Percentiles rank a stretch among this genome's conserved stretches.
phyloP scores from a whole-genome alignment of 805 yeast genomes.

The Pichia thaimueangensis region DNA sequence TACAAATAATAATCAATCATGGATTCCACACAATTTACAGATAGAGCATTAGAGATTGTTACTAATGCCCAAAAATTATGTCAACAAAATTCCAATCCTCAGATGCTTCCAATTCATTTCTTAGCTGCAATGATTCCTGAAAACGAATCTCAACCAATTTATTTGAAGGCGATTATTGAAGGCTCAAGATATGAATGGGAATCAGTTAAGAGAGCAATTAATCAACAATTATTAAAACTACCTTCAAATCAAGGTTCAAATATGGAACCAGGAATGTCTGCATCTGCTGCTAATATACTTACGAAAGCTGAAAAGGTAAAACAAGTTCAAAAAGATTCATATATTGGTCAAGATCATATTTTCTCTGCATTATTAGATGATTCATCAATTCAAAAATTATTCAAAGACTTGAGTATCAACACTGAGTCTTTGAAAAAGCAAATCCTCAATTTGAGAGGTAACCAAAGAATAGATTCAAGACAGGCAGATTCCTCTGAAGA shows the following conservation, averaged over 20 bases:
- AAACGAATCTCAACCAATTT: constrained; percentile 46
- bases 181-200: constrained; percentile 87
- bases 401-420: constrained; percentile 67
- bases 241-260: constrained; percentile 93
- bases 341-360: constrained; percentile 91
- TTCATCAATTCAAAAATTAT: constrained; percentile 55
- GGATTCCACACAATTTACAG: constrained; percentile 82
- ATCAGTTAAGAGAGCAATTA: constrained; percentile 69
- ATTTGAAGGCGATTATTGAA: constrained; percentile 75
- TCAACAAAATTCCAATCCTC: constrained; percentile 75
- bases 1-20: constrained; percentile 22
- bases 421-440: constrained; percentile 70
- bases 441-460: constrained; percentile 77
- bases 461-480: constrained; percentile 85
- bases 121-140: constrained; percentile 84
- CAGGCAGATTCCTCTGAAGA: constrained; percentile 86
- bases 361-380: constrained; percentile 82
- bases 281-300: constrained; percentile 69
- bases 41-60: constrained; percentile 79
- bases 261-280: constrained; percentile 65
- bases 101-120: constrained; percentile 80
- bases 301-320: constrained; percentile 71
- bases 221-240: constrained; percentile 71
- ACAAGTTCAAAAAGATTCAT: constrained; percentile 83
- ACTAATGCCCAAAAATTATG: constrained; percentile 79